A percentile compares a stretch with the other conserved stretches of the same genome.
These are phyloP conservation scores for Colletotrichum acutatum DNA, from an alignment of 2,329 filamentous ascomycete genomes.

Conservation along the genomic window DNA sequence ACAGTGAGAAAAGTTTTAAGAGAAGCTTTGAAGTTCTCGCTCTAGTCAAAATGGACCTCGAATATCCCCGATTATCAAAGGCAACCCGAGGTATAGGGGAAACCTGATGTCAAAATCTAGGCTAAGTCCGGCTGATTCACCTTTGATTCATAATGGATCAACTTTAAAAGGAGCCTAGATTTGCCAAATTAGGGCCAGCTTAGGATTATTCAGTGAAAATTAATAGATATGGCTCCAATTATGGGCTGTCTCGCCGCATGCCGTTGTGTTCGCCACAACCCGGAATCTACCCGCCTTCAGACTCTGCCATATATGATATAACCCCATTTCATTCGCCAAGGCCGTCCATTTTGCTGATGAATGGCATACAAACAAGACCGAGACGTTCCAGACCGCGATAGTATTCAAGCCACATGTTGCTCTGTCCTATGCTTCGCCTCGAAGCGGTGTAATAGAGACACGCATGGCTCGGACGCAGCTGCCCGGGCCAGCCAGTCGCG, in stretches of 20 bases:
- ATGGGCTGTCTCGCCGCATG: accelerated
- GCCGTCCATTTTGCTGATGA: neutral
- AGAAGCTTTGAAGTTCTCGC: no score
- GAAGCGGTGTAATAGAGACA: neutral
- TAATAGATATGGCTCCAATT: accelerated
- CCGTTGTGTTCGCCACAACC: neutral
- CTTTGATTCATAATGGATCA: neutral
- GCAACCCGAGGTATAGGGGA: neutral
- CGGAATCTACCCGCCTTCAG: neutral
- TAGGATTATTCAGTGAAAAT: neutral
- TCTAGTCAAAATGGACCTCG: accelerated
- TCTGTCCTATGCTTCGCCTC: neutral
- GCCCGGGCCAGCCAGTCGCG: neutral
- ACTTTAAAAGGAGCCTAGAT: neutral
- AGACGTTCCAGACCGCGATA: neutral
- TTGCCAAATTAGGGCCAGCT: neutral
- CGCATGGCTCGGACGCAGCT: neutral
- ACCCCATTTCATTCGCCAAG: neutral
- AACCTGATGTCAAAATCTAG: neutral
- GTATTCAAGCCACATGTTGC: neutral
- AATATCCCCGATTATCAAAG: neutral
- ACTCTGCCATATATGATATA: neutral
- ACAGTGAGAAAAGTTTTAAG: neutral
- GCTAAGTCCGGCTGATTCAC: neutral
- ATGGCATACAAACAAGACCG: neutral